Evolutionary conservation across 768 basidiomycete species (phyloP).

Genomic region (Naganishia friedmannii): DNA sequence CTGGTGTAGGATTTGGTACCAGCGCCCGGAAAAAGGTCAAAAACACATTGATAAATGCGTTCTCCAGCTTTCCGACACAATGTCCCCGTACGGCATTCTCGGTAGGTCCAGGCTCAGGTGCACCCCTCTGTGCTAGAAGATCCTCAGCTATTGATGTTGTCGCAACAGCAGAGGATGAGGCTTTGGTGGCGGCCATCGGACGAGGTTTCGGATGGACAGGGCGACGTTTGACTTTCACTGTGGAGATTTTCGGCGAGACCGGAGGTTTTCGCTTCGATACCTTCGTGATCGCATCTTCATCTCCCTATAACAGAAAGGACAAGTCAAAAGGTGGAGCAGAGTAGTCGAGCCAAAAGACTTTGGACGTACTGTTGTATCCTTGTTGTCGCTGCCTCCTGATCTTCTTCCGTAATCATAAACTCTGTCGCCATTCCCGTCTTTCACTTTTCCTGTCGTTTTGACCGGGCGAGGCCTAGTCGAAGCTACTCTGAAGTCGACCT

Average conservation of each 20-base stretch:
- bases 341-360: background rate
- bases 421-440: background rate
- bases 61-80: constrained; percentile 16
- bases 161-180: constrained; percentile 40
- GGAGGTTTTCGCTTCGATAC: background rate
- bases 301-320: background rate
- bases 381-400: background rate
- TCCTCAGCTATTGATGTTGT: background rate
- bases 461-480: background rate
- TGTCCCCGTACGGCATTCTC: constrained; percentile 12
- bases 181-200: background rate
- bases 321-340: background rate
- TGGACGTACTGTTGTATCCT: constrained; percentile 7
- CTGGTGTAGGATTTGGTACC: background rate
- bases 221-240: constrained; percentile 4
- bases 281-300: background rate
- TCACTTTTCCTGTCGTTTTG: constrained; percentile 3
- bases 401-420: background rate
- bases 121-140: constrained; percentile 1
- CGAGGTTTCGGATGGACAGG: constrained; percentile 2
- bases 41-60: constrained; percentile 22
- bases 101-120: background rate
- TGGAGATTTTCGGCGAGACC: constrained; percentile 1
- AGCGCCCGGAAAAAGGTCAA: background rate
- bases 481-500: background rate